Evolutionary conservation across 2,329 filamentous ascomycete genomes (phyloP).

Genomic region (Fusarium marasasianum): DNA sequence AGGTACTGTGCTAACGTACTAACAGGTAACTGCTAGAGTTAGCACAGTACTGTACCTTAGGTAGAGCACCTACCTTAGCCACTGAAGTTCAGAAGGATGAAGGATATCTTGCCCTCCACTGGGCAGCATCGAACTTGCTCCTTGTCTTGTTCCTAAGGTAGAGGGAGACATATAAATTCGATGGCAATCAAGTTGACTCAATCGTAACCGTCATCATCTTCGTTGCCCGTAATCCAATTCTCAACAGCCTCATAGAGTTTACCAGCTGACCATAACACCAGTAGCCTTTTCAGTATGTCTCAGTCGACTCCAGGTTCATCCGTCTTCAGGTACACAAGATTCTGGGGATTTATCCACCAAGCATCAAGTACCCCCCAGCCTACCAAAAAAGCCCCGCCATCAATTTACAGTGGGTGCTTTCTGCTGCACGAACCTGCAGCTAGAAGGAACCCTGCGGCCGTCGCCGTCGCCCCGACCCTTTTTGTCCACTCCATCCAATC

Average conservation of each 20-base stretch:
- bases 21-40: background rate
- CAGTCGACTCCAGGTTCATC: background rate
- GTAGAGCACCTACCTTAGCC: background rate
- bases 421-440: constrained; percentile 25
- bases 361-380: constrained; percentile 2
- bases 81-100: background rate
- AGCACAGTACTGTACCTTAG: background rate
- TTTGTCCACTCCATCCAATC: constrained; percentile 26
- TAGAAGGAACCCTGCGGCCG: constrained; percentile 34
- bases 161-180: background rate
- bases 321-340: constrained; percentile 3
- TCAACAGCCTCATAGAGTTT: background rate
- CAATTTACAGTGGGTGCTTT: constrained; percentile 28
- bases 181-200: background rate
- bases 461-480: constrained; percentile 34
- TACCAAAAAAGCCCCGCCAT: constrained; percentile 20
- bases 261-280: background rate
- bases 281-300: background rate
- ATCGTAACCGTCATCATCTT: background rate
- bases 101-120: background rate
- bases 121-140: background rate
- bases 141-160: background rate
- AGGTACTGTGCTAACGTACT: background rate
- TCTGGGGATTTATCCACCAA: background rate
- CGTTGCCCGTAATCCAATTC: background rate